A percentile compares a stretch with the other conserved stretches of the same genome.
phyloP scores from a whole-genome alignment of 805 yeast genomes.

The Metschnikowia colocasiae region DNA sequence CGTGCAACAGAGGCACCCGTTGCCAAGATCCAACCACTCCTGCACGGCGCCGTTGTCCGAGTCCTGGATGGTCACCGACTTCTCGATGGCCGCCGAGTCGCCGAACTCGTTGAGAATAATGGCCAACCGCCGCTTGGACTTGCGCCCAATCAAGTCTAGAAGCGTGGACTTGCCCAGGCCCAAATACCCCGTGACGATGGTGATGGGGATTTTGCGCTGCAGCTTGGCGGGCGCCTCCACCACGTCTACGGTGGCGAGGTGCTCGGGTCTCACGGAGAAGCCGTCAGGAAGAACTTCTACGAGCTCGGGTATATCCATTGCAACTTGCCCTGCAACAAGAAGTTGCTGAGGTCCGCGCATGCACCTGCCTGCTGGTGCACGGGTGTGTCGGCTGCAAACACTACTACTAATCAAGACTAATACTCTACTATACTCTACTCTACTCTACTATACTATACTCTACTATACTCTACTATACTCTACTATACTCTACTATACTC shows the following conservation, averaged over 20 bases:
- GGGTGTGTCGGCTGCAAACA: no score
- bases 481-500: no score
- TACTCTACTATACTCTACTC: no score
- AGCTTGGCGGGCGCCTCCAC: neutral
- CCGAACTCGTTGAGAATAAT: conserved; percentile 92
- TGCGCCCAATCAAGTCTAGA: conserved; percentile 66
- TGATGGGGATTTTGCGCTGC: conserved; percentile 67
- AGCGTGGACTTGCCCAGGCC: conserved; percentile 95
- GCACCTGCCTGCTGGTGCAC: no score
- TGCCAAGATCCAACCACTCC: conserved; percentile 95
- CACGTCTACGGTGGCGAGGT: conserved; percentile 12
- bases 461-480: no score
- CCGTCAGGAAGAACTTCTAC: conserved; percentile 27
- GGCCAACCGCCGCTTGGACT: conserved; percentile 73
- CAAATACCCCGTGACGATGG: conserved; percentile 89
- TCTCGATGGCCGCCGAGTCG: conserved; percentile 85
- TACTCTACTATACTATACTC: no score
- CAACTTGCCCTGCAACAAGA: no score
- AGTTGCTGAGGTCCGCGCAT: no score
- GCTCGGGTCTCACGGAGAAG: conserved; percentile 15
- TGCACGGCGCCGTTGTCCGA: conserved; percentile 54
- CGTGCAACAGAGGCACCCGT: conserved; percentile 95
- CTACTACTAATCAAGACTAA: no score
- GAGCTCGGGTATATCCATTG: conserved; percentile 32
- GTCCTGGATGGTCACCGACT: conserved; percentile 67